These are phyloP conservation scores for Colletotrichum brevisporum DNA, from an alignment of 2,329 filamentous ascomycete genomes.

Conservation along the genomic window DNA sequence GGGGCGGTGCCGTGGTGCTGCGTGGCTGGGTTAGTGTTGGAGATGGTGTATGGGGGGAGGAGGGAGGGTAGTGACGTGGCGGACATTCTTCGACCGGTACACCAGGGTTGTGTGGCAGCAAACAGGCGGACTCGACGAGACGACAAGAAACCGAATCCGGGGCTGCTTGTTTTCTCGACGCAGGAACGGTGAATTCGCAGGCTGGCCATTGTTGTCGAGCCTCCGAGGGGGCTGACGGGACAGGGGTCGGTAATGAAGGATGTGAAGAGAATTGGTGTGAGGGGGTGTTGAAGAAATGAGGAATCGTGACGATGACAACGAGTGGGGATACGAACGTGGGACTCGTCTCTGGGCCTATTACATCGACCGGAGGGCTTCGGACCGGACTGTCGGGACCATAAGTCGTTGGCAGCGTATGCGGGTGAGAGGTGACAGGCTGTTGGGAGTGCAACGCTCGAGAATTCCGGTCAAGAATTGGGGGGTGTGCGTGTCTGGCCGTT, in stretches of 20 bases:
- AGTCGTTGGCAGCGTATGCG: constrained; percentile 10
- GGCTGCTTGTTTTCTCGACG: constrained; percentile 25
- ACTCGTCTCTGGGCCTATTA: constrained; percentile 5
- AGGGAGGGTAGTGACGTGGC: background rate
- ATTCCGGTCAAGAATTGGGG: background rate
- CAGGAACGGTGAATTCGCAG: constrained; percentile 19
- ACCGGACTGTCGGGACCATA: constrained; percentile 28
- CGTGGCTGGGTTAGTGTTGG: background rate
- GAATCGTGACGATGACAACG: constrained; percentile 11
- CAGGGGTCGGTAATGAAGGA: background rate
- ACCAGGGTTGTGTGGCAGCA: background rate
- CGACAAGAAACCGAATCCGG: background rate
- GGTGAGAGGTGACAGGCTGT: constrained; percentile 14
- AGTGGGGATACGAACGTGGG: background rate
- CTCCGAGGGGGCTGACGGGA: background rate
- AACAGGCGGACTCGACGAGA: background rate
- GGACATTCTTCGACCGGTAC: background rate
- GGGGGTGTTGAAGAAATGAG: constrained; percentile 30
- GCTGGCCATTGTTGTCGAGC: constrained; percentile 20
- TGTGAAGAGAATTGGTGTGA: background rate
- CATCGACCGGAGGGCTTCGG: background rate
- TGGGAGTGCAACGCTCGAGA: background rate
- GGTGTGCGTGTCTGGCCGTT: background rate
- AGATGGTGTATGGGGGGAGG: background rate
- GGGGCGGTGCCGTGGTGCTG: background rate